Evolutionary conservation across 2,329 filamentous ascomycete species (phyloP).

Genomic region (Diaporthe sp.): DNA sequence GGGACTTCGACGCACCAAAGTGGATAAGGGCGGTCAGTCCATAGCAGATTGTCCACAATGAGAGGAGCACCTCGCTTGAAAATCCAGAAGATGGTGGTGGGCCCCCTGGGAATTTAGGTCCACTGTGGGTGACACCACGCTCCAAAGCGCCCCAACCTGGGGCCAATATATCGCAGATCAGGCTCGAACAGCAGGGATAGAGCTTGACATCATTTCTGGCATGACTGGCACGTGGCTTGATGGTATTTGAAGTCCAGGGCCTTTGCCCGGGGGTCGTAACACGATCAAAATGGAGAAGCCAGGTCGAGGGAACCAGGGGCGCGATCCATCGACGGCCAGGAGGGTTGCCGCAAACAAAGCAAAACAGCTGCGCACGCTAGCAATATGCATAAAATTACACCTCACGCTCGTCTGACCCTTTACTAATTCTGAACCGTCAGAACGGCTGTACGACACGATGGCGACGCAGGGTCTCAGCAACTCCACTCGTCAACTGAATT

Average conservation of each 20-base stretch:
- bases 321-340: slow-evolving; percentile 6
- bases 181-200: slow-evolving; percentile 23
- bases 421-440: slow-evolving; percentile 21
- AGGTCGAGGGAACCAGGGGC: slow-evolving; percentile 20
- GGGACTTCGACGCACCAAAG: slow-evolving; percentile 16
- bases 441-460: slow-evolving; percentile 13
- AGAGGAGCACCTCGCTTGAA: slow-evolving; percentile 26
- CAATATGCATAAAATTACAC: slow-evolving; percentile 30
- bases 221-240: slow-evolving; percentile 31
- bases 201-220: slow-evolving; percentile 32
- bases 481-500: slow-evolving; percentile 31
- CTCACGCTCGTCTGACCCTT: slow-evolving; percentile 19
- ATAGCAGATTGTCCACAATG: slow-evolving; percentile 8
- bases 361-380: slow-evolving; percentile 20
- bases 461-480: slow-evolving; percentile 14
- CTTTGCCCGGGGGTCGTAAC: slow-evolving; percentile 1
- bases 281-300: slow-evolving; percentile 18
- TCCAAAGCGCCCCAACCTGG: slow-evolving; percentile 22
- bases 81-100: slow-evolving; percentile 30
- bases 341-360: slow-evolving; percentile 10
- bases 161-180: slow-evolving; percentile 30
- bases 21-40: slow-evolving; percentile 21
- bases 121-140: slow-evolving; percentile 26
- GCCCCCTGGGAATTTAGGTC: slow-evolving; percentile 5
- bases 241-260: slow-evolving; percentile 25